phyloP scores from a whole-genome alignment of 345 rosid species.

The Citrus trifoliata region DNA sequence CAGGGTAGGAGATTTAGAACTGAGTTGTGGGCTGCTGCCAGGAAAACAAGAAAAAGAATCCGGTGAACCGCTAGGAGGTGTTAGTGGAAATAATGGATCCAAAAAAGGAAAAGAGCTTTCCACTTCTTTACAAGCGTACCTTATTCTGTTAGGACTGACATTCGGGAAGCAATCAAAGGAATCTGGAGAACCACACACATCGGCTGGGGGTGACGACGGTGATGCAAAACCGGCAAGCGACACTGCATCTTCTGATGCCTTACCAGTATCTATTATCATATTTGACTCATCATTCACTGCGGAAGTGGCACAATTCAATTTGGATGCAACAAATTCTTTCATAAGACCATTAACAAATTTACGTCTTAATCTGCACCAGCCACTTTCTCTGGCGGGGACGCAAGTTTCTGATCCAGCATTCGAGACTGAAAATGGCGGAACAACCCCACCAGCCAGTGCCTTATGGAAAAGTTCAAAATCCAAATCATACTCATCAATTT shows the following conservation, averaged over 20 bases:
- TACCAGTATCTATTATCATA: constrained; percentile 24
- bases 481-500: constrained; percentile 49
- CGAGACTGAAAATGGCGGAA: constrained; percentile 54
- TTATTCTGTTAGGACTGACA: constrained; percentile 24
- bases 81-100: constrained; percentile 26
- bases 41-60: constrained; percentile 43
- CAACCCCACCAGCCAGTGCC: constrained; percentile 67
- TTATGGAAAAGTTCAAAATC: constrained; percentile 63
- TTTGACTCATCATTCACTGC: constrained; percentile 18
- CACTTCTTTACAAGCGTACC: constrained; percentile 24
- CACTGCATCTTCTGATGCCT: constrained; percentile 21
- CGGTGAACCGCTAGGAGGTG: constrained; percentile 36
- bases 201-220: constrained; percentile 32
- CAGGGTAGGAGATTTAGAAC: constrained; percentile 55
- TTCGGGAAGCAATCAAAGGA: constrained; percentile 35
- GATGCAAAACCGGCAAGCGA: constrained; percentile 16
- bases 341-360: constrained; percentile 56
- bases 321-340: constrained; percentile 51
- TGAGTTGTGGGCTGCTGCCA: constrained; percentile 35
- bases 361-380: constrained; percentile 61
- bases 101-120: constrained; percentile 15
- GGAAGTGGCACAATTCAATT: constrained; percentile 19
- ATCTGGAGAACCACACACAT: constrained; percentile 46
- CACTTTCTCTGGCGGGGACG: constrained; percentile 61
- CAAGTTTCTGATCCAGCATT: constrained; percentile 50